phyloP scores from a whole-genome alignment of 2,329 filamentous ascomycete species.

The Massarina eburnea region DNA sequence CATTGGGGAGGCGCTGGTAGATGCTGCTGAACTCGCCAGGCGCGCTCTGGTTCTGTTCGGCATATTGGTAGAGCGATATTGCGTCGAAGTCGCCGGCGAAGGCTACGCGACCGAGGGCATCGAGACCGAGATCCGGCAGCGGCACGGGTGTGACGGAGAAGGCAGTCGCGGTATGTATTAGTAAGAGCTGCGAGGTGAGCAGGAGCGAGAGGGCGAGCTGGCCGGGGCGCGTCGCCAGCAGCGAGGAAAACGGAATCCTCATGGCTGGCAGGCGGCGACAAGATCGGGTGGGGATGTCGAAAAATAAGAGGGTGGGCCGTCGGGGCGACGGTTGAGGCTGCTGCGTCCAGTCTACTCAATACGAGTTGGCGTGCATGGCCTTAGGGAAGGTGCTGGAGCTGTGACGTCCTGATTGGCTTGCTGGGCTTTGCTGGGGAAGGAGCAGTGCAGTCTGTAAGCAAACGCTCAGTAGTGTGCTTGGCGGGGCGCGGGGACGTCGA shows the following conservation, averaged over 20 bases:
- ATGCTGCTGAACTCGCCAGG: conserved; percentile 76
- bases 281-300: conserved; percentile 16
- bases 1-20: conserved; percentile 80
- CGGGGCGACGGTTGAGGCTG: not conserved
- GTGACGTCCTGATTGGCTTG: conserved; percentile 16
- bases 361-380: conserved; percentile 15
- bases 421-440: conserved; percentile 14
- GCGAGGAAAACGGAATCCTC: conserved; percentile 41
- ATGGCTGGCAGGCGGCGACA: conserved; percentile 34
- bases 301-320: conserved; percentile 17
- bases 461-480: conserved; percentile 9
- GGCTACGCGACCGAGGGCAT: conserved; percentile 76
- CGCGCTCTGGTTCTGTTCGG: conserved; percentile 72
- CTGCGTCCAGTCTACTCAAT: conserved; percentile 12
- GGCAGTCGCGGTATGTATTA: conserved; percentile 26
- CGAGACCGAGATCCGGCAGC: conserved; percentile 74
- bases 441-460: conserved; percentile 19
- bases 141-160: conserved; percentile 63
- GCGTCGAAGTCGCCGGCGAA: conserved; percentile 88
- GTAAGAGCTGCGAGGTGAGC: conserved; percentile 22
- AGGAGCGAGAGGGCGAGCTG: conserved; percentile 40
- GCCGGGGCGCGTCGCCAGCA: conserved; percentile 41
- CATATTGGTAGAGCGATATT: conserved; percentile 85
- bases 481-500: conserved; percentile 5
- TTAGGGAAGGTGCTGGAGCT: conserved; percentile 4